A percentile compares a stretch with the other conserved stretches of the same genome.
These are phyloP conservation scores for Colletotrichum navitas DNA, from an alignment of 2,329 filamentous ascomycete genomes.

Conservation along the genomic window DNA sequence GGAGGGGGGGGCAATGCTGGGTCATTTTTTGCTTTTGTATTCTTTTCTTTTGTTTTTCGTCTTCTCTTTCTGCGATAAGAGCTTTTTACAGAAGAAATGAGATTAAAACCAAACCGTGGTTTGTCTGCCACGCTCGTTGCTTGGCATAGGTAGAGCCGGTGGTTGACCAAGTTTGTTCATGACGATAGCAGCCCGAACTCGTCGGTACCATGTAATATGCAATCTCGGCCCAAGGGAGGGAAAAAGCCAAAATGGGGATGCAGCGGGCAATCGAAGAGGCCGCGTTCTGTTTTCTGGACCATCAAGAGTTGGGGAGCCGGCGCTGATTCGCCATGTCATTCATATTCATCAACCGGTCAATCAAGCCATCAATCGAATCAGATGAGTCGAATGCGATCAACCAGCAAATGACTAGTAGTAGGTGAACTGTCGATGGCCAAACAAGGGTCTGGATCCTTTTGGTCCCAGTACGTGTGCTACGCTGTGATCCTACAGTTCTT, in stretches of 20 bases:
- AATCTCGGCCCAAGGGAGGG: constrained; percentile 4
- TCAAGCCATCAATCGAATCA: constrained; percentile 24
- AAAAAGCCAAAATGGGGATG: constrained; percentile 19
- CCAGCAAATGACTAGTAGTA: no score
- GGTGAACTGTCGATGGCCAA: not conserved
- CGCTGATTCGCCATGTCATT: constrained; percentile 7
- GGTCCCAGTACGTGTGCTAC: constrained; percentile 19
- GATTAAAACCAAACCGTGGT: not conserved
- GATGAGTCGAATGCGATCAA: constrained; percentile 13
- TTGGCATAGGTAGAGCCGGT: not conserved
- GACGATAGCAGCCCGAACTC: not conserved
- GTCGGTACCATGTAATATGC: not conserved
- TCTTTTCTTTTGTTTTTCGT: no score
- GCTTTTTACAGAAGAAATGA: not conserved
- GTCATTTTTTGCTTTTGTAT: no score
- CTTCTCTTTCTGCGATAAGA: not conserved
- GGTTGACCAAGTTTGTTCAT: constrained; percentile 13
- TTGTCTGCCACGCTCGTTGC: not conserved
- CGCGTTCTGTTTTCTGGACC: no score
- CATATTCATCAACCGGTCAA: constrained; percentile 15
- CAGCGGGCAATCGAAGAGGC: no score
- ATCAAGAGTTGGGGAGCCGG: not conserved
- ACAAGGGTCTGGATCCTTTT: constrained; percentile 23
- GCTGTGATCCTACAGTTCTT: not conserved
- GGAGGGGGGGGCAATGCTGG: no score